Evolutionary conservation across 2,329 filamentous ascomycete species (phyloP), one percentile per base, ranked within the genome.

Genomic region (Pyricularia pennisetigena): DNA sequence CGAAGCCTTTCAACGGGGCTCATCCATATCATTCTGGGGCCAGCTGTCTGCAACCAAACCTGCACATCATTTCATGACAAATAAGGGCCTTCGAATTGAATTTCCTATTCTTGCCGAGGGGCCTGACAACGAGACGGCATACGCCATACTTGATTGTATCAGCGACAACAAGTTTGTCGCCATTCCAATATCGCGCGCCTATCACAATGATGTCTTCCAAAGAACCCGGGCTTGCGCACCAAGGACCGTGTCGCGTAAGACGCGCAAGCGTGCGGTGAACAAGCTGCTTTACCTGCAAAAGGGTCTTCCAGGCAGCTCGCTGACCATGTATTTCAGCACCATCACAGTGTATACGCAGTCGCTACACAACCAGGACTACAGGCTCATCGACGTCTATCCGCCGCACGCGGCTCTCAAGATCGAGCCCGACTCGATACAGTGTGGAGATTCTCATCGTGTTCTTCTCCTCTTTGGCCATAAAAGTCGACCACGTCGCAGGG

Each of bases 181-280:
- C 4, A 49, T 68, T 7, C 68, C 68, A 5, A 64, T 68, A 12
- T 66, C 68, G 16, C 54, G 64, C 12, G 57, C 64, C 8, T 66
- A 68, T 20, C 68, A 68, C 30, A 54, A 66, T n/a, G 68, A 68
- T 30, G 68, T 68, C n/a, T 68, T 65, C 24, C 68, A 68, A 54
- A 54, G 68, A 32, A 68, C 64, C 5, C 16, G 64, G 10, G 68
- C 41, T 16, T 59, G 68, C 54, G 54, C 54, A 7, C 68, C 68
- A 26, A 65, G 68, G 64, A 67, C 64, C 2, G 28, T 68, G 14
- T 67, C 68, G 4, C 26, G 61, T 9, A 61, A 49, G 41, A 26
- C 66, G 14, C 49, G 68, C 5, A 67, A 63, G 16, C 54, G 24
- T 10, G 68, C 68, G 14, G 29, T 29, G 16, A 26, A 26, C 10